Evolutionary conservation across 2,329 filamentous ascomycete species (phyloP), one percentile per base, ranked within the genome.

Genomic region (Diaporthe citri): DNA sequence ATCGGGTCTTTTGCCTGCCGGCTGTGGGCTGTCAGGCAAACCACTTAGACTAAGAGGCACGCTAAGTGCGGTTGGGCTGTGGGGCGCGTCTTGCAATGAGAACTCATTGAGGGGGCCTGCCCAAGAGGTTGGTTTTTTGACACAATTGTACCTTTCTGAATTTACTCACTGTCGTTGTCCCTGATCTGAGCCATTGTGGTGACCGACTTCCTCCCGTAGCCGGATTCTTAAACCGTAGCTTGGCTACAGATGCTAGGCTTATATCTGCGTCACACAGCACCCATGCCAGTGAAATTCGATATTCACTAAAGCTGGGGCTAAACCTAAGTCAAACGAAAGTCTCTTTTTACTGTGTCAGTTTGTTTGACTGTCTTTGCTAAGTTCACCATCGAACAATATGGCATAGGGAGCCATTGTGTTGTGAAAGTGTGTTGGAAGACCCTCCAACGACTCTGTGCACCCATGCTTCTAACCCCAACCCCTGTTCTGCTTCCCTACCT

Each of bases 1-100:
- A 22, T 15, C 5, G 51, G 36, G 62, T 75, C 52, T 62, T 20
- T 52, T 72, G 74, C 74, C 74, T 70, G 74, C 74, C 71, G 57
- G 57, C 22, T 15, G n/a, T 34, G 34, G 46, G 46, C 34, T 22
- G 34, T 60, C 34, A 60, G 13, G 36, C 36, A 25, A 60, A 10
- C 57, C 34, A 36, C 57, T 59, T 31, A 31, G 25, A 56, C n/a
- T 36, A 41, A 41, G 15, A 66, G 43, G 17, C 22, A 39, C 64
- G 48, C 48, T 69, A 41, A 28, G 34, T 22, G 43, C 48, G 13
- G 34, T 10, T 39, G 36, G 39, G 39, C n/a, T 25, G 34, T 60
- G 22, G 34, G 48, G 4, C 22, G 22, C n/a, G 25, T 5, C 62
- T 36, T 43, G 12, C 7, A 1, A 20, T 36, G 15, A 28, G 28